Conservation (phyloP, 2,329 filamentous ascomycete species). For the Colletotrichum sp. region DNA sequence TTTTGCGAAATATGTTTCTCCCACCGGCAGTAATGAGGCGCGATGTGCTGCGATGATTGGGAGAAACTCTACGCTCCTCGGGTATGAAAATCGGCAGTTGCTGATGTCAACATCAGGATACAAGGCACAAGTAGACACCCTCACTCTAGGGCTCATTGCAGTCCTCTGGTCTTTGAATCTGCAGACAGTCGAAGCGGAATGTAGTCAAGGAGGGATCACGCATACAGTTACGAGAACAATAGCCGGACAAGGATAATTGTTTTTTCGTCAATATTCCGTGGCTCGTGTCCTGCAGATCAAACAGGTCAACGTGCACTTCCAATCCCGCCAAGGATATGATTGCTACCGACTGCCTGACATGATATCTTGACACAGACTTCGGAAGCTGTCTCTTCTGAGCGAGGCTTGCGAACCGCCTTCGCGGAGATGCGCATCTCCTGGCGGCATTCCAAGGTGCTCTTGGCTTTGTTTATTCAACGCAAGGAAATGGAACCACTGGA, state of each 20-base stretch:
- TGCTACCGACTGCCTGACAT: not conserved
- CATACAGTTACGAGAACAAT: not conserved
- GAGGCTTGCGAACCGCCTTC: not conserved
- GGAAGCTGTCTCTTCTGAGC: not conserved
- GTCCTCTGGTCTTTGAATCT: not conserved
- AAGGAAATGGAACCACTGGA: fast-evolving
- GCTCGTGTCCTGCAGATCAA: not conserved
- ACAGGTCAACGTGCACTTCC: not conserved
- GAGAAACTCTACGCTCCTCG: not conserved
- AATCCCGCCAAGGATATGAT: not conserved
- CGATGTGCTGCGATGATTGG: not conserved
- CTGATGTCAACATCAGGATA: not conserved
- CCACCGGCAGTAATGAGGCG: not conserved
- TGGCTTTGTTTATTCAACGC: not conserved
- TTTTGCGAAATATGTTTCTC: not conserved
- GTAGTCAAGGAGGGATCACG: not conserved
- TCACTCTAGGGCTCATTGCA: not conserved
- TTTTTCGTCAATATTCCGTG: not conserved
- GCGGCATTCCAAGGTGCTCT: not conserved
- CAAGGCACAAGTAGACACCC: not conserved
- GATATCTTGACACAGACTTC: not conserved
- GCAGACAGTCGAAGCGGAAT: not conserved
- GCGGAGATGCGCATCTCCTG: not conserved
- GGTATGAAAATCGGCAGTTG: not conserved
- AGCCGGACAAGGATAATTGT: not conserved